phyloP scores from a whole-genome alignment of 371 early-diverging fungal species.

The Haplosporangium sp. region DNA sequence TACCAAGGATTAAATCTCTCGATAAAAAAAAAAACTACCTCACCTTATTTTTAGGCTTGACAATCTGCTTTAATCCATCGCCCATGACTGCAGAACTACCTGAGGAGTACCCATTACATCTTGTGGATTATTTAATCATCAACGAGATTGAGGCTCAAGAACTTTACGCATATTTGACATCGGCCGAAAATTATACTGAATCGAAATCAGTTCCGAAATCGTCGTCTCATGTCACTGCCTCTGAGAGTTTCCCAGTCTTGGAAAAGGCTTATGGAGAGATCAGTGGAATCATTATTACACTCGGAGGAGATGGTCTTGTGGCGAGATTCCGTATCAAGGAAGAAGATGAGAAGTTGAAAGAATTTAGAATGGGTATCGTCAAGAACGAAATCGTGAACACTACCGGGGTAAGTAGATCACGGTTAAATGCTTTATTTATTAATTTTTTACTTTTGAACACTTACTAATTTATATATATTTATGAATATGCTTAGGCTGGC shows the following conservation, averaged over 20 bases:
- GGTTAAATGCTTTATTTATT: neutral
- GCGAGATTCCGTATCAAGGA: slow-evolving; percentile 60
- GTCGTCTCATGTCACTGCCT: slow-evolving; percentile 27
- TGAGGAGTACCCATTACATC: slow-evolving; percentile 66
- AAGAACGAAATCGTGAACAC: slow-evolving; percentile 74
- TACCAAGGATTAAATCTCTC: too few relatives aligned
- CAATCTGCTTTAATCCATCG: slow-evolving; percentile 88
- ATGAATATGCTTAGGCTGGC: slow-evolving; percentile 62
- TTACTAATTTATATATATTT: neutral
- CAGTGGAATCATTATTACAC: slow-evolving; percentile 76
- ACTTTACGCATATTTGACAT: slow-evolving; percentile 56
- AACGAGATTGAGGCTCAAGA: slow-evolving; percentile 82
- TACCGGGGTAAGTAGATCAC: slow-evolving; percentile 65
- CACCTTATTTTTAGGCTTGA: slow-evolving; percentile 60
- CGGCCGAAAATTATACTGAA: slow-evolving; percentile 5
- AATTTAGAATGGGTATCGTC: slow-evolving; percentile 59
- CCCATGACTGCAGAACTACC: slow-evolving; percentile 76
- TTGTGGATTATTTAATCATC: slow-evolving; percentile 81
- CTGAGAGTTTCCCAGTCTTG: slow-evolving; percentile 59
- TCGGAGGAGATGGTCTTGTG: slow-evolving; percentile 77
- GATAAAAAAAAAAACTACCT: too few relatives aligned
- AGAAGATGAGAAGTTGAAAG: slow-evolving; percentile 43
- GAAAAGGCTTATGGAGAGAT: slow-evolving; percentile 60
- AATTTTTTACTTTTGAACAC: neutral
- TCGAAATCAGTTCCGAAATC: slow-evolving; percentile 42